Conservation (phyloP, 2,329 filamentous ascomycete genomes). For the Xylariaceae sp. region DNA sequence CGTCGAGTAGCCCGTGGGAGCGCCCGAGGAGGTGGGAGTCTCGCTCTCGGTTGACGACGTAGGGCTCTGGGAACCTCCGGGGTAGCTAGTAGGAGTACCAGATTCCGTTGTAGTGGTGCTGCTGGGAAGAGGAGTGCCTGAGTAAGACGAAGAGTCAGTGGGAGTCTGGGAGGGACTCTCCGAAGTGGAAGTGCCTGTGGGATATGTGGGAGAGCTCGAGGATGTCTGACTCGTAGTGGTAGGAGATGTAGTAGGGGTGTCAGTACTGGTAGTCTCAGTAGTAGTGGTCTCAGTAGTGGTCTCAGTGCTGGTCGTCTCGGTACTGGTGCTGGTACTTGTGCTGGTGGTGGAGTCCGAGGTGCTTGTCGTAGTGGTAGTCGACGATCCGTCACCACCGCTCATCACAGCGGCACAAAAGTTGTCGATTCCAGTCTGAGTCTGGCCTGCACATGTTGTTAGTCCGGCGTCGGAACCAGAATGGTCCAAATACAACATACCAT, state of each 20-base stretch:
- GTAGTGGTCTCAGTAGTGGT: no score
- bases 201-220: no score
- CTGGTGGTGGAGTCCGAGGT: slow-evolving; percentile 8
- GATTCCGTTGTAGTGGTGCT: not conserved
- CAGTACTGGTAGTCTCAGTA: no score
- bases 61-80: not conserved
- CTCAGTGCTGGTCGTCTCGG: not conserved
- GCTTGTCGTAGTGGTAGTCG: slow-evolving; percentile 3
- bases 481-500: slow-evolving; percentile 20
- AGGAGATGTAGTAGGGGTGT: slow-evolving; percentile 7
- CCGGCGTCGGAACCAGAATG: not conserved
- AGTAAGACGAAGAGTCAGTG: slow-evolving; percentile 15
- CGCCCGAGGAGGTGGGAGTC: not conserved
- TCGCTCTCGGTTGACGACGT: slow-evolving; percentile 3
- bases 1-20: slow-evolving; percentile 1
- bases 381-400: slow-evolving; percentile 4
- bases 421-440: slow-evolving; percentile 26
- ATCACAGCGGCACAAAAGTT: slow-evolving; percentile 24
- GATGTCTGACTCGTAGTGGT: not conserved
- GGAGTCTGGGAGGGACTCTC: slow-evolving; percentile 14
- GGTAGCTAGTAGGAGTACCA: not conserved
- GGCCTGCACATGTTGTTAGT: slow-evolving; percentile 15
- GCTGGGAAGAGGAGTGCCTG: slow-evolving; percentile 4
- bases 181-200: not conserved
- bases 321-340: slow-evolving; percentile 12